These are phyloP conservation scores for Chaetomidium leptoderma DNA, from an alignment of 495 filamentous ascomycete species.

Conservation along the genomic window DNA sequence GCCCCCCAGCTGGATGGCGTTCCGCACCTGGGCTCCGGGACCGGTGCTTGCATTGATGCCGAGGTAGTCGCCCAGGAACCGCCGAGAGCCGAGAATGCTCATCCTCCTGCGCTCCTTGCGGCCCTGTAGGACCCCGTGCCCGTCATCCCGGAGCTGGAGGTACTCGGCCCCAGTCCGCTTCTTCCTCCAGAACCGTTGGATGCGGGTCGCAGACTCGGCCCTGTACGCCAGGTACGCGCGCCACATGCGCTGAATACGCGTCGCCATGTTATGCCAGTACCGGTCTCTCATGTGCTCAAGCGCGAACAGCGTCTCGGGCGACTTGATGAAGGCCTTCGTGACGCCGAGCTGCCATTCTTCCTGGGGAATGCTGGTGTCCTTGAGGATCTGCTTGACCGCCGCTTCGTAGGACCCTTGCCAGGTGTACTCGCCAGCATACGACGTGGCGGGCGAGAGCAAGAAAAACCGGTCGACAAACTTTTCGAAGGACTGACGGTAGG, in stretches of 20 bases:
- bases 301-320: conserved; percentile 94
- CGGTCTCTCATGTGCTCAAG: conserved; percentile 95
- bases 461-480: conserved; percentile 99
- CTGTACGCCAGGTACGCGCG: conserved; percentile 90
- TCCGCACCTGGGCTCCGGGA: conserved; percentile 75
- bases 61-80: conserved; percentile 94
- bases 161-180: conserved; percentile 83
- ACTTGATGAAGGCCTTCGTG: conserved; percentile 97
- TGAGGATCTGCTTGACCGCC: conserved; percentile 89
- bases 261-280: conserved; percentile 99
- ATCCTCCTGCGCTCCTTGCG: conserved; percentile 89
- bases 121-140: conserved; percentile 75
- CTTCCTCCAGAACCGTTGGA: conserved; percentile 93
- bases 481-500: conserved; percentile 95
- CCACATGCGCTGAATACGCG: conserved; percentile 95
- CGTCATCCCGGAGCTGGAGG: conserved; percentile 80
- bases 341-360: conserved; percentile 98
- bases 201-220: conserved; percentile 85
- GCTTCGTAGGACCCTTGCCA: conserved; percentile 84
- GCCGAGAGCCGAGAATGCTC: conserved; percentile 81
- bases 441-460: conserved; percentile 87
- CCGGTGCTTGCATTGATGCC: conserved; percentile 77
- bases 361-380: conserved; percentile 87
- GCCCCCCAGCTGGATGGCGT: conserved; percentile 54
- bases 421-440: conserved; percentile 94